Conservation (phyloP, 2,329 filamentous ascomycete genomes). For the Exophiala sp. region DNA sequence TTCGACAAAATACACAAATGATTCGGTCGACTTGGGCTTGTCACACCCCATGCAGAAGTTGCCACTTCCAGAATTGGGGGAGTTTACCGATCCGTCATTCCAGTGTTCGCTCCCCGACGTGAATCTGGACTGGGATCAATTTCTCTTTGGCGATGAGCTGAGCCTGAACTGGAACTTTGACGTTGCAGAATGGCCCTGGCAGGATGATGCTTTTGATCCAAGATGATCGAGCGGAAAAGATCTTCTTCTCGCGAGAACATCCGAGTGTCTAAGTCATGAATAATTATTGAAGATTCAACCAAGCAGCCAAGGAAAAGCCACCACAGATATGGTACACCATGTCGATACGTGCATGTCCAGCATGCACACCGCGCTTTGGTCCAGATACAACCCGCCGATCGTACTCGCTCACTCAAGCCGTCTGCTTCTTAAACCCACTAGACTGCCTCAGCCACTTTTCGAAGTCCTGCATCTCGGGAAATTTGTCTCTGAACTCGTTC, state of each 20-base stretch:
- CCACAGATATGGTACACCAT: too few relatives aligned
- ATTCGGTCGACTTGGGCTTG: neutral
- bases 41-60: neutral
- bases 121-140: constrained; percentile 22
- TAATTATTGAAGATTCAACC: too few relatives aligned
- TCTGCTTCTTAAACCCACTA: constrained; percentile 4
- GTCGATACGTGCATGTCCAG: neutral
- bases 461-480: constrained; percentile 47
- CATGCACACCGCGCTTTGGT: neutral
- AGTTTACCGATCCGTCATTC: neutral
- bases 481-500: constrained; percentile 36
- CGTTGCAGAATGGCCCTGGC: constrained; percentile 8
- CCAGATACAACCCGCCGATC: neutral
- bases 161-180: constrained; percentile 20
- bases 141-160: constrained; percentile 24
- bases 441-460: constrained; percentile 45
- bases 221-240: neutral
- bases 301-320: too few relatives aligned
- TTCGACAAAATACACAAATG: neutral
- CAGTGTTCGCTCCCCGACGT: constrained; percentile 5
- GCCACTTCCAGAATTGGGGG: neutral
- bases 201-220: constrained; percentile 2
- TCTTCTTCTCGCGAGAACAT: neutral
- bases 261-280: too few relatives aligned
- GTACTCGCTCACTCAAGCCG: neutral